Evolutionary conservation across 805 yeast genomes (phyloP).

Genomic region (Geotrichum ghanense): DNA sequence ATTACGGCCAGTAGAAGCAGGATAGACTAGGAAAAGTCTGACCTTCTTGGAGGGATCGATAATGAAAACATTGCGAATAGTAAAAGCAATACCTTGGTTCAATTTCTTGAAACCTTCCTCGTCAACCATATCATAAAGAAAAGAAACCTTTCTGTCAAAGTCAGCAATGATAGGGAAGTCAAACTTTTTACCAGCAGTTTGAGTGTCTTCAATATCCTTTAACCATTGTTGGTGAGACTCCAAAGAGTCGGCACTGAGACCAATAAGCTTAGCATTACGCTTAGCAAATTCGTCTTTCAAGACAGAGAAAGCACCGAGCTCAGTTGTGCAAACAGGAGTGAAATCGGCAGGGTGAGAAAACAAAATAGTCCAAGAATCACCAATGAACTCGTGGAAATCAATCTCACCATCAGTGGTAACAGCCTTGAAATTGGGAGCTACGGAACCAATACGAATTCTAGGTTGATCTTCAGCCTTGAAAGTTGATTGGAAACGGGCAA

Average conservation of each 20-base stretch:
- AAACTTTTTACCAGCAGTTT: constrained; percentile 56
- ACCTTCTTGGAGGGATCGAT: constrained; percentile 87
- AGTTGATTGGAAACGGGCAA: constrained; percentile 6
- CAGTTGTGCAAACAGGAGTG: constrained; percentile 96
- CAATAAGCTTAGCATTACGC: constrained; percentile 80
- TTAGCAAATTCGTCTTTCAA: constrained; percentile 80
- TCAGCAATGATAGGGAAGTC: constrained; percentile 89
- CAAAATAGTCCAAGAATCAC: constrained; percentile 76
- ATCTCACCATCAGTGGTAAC: constrained; percentile 73
- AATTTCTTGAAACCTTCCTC: constrained; percentile 71
- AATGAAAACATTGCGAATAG: constrained; percentile 85
- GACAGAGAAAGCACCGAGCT: constrained; percentile 85
- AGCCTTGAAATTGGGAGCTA: constrained; percentile 82
- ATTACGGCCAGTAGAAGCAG: constrained; percentile 92
- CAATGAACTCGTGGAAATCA: constrained; percentile 79
- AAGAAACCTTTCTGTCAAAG: constrained; percentile 72
- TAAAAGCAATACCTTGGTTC: constrained; percentile 62
- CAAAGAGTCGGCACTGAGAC: constrained; percentile 76
- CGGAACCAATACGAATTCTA: constrained; percentile 63
- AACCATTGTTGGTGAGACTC: constrained; percentile 79
- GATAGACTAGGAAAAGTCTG: constrained; percentile 78
- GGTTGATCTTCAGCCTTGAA: constrained; percentile 25
- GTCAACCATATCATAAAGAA: constrained; percentile 77
- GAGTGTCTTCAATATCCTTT: constrained; percentile 79
- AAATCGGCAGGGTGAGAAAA: constrained; percentile 95